phyloP scores from a whole-genome alignment of 495 filamentous ascomycete species.

The Corynascus novoguineensis region DNA sequence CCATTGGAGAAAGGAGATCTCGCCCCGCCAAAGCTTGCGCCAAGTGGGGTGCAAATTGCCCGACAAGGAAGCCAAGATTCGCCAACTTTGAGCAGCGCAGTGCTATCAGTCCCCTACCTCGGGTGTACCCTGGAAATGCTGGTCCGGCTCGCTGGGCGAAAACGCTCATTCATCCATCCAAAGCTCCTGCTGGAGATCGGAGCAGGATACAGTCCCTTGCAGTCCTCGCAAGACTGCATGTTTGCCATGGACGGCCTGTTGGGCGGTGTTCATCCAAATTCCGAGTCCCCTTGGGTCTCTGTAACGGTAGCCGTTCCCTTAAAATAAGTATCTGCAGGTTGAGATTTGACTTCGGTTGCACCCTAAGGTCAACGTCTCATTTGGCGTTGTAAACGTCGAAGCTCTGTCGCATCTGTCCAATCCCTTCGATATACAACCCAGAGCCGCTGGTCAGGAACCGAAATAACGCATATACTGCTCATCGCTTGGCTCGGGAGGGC shows the following conservation, averaged over 20 bases:
- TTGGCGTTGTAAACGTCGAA: too few relatives aligned
- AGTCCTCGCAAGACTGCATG: not conserved
- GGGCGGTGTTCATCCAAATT: not conserved
- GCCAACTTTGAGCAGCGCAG: too few relatives aligned
- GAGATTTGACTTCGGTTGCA: not conserved
- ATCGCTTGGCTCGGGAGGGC: too few relatives aligned
- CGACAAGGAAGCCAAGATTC: not conserved
- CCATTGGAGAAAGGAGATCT: not conserved
- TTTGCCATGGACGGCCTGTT: not conserved
- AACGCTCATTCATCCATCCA: too few relatives aligned
- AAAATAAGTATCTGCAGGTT: slow-evolving; percentile 4
- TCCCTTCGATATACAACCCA: not conserved
- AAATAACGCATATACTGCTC: too few relatives aligned
- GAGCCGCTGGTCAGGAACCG: too few relatives aligned
- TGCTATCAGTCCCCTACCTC: too few relatives aligned
- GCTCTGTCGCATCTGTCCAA: not conserved
- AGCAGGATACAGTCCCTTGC: not conserved
- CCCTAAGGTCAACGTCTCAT: not conserved
- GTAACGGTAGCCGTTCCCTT: not conserved
- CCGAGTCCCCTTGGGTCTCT: not conserved
- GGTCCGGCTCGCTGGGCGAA: too few relatives aligned
- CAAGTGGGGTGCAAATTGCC: not conserved
- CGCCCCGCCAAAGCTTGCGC: not conserved
- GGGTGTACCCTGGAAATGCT: too few relatives aligned
- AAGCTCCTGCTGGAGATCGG: too few relatives aligned